These are phyloP conservation scores for Aspergillus biplanus DNA, from an alignment of 495 filamentous ascomycete genomes.

Conservation along the genomic window DNA sequence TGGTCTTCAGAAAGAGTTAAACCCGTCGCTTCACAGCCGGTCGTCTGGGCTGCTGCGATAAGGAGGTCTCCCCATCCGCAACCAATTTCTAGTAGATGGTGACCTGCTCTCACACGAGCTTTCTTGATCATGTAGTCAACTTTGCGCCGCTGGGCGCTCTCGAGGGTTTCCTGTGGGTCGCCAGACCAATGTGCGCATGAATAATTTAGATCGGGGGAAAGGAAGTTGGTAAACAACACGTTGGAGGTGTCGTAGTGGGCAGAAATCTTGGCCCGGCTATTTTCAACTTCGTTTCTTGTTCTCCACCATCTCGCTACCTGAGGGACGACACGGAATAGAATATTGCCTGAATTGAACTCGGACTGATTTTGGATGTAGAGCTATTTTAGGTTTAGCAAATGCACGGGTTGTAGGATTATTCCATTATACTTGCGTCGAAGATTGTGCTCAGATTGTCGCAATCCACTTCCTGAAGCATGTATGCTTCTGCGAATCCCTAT, in stretches of 20 bases:
- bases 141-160: slow-evolving; percentile 69
- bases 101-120: slow-evolving; percentile 59
- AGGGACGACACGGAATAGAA: slow-evolving; percentile 9
- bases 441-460: too few relatives aligned
- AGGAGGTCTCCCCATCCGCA: slow-evolving; percentile 73
- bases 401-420: too few relatives aligned
- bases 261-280: slow-evolving; percentile 65
- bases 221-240: slow-evolving; percentile 71
- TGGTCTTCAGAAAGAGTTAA: slow-evolving; percentile 66
- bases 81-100: slow-evolving; percentile 71
- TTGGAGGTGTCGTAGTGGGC: slow-evolving; percentile 81
- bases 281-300: slow-evolving; percentile 64
- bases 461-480: too few relatives aligned
- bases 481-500: too few relatives aligned
- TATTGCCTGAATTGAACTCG: slow-evolving; percentile 8
- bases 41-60: slow-evolving; percentile 60
- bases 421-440: too few relatives aligned
- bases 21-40: slow-evolving; percentile 65
- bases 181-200: slow-evolving; percentile 70
- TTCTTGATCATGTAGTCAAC: slow-evolving; percentile 62
- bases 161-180: slow-evolving; percentile 53
- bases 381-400: not conserved
- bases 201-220: slow-evolving; percentile 77
- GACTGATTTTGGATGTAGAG: slow-evolving; percentile 23
- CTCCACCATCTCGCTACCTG: slow-evolving; percentile 37